Base-by-base conservation (phyloP, 148 eudicot genomes). In the Camellia lanceoleosa region DNA sequence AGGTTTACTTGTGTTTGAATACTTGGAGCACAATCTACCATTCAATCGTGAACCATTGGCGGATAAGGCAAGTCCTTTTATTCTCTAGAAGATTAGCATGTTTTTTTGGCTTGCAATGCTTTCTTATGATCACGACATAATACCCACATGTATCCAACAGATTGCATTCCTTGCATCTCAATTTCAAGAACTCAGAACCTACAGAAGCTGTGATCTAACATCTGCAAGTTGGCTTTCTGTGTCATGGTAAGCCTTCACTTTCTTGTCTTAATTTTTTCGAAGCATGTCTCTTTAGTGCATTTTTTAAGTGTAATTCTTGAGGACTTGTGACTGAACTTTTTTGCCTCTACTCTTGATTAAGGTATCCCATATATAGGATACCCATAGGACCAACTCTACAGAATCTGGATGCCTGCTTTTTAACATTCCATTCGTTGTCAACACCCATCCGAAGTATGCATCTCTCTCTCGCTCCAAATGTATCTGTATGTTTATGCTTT, bases 331-430 rank as follows among this genome's bases (percentile, higher is more conserved):
- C 75, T 72, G 49, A 71, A 69, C 74, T 8, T 7, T 30, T 18
- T 58, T 56, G 46, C 65, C 68, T 68, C 51, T 71, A 15, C 73
- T 70, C 49, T 78, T 56, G 74, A 10, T 84, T 81, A 12, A 96
- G 97, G 98, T 91, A 96, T 79, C 99, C 98, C 9, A 96, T 96
- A 77, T 96, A 96, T 81, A 83, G 99, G 84, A 96, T 96, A 83
- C 98, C 98, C 8, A 89, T 87, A 3, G 99, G 99, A 77, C 97
- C 97, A 41, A 92, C 99, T 75, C 91, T 93, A 73, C 92, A 91
- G 87, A 93, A 93, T 72, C 87, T 96, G 82, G 99, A 96, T 84
- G 92, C 99, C 19, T 93, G 95, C 86, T 96, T 96, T 86, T 84
- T 96, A 85, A 96, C 99, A 42, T 96, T 87, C 80, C 99, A 96